These are phyloP conservation scores for Boletus rex-veris DNA, from an alignment of 768 basidiomycete genomes.

Conservation along the genomic window DNA sequence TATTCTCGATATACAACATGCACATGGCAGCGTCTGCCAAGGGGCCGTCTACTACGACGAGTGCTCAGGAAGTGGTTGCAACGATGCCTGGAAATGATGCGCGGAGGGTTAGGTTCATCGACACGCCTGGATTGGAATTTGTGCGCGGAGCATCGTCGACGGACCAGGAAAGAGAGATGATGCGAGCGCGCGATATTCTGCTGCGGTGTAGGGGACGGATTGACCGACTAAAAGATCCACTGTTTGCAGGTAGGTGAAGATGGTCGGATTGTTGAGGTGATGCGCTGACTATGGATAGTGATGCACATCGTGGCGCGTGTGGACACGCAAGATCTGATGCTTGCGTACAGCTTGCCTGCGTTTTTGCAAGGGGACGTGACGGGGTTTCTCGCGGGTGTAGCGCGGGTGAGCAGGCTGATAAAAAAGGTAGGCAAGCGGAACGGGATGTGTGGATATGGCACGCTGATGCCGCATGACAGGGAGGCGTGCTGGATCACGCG, in stretches of 20 bases:
- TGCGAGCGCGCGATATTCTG: constrained; percentile 65
- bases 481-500: constrained; percentile 66
- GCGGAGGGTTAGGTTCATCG: constrained; percentile 62
- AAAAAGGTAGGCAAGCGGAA: constrained; percentile 57
- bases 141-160: constrained; percentile 40
- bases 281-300: constrained; percentile 41
- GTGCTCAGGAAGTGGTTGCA: constrained; percentile 57
- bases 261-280: background rate
- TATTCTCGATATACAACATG: constrained; percentile 53
- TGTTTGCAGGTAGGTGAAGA: constrained; percentile 55
- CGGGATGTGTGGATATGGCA: background rate
- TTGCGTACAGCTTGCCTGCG: constrained; percentile 81
- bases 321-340: constrained; percentile 79
- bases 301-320: constrained; percentile 65
- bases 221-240: constrained; percentile 80
- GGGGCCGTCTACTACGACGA: constrained; percentile 67
- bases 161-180: constrained; percentile 21
- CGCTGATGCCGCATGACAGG: constrained; percentile 41
- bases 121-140: constrained; percentile 78
- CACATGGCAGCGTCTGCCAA: constrained; percentile 46
- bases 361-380: constrained; percentile 64
- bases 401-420: constrained; percentile 68
- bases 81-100: constrained; percentile 40
- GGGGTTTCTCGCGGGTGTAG: constrained; percentile 74
- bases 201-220: constrained; percentile 76